Evolutionary conservation across 1,139 yeast genomes (phyloP).

Genomic region (Yamadazyma kanchanaburiensis): DNA sequence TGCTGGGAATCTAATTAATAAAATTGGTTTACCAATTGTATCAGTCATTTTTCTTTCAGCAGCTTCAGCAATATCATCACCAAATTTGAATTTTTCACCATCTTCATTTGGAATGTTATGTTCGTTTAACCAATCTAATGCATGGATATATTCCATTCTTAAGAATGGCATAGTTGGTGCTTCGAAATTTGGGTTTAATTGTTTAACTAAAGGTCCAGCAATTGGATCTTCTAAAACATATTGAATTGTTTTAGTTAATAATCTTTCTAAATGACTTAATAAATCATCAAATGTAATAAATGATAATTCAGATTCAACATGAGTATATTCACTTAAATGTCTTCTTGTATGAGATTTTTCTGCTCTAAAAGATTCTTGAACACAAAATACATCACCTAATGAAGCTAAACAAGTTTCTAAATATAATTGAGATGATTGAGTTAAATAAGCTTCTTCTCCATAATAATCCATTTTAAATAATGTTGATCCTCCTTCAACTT

Average conservation of each 20-base stretch:
- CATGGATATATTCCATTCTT: conserved; percentile 88
- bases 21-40: conserved; percentile 85
- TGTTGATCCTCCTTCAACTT: conserved; percentile 99
- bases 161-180: conserved; percentile 84
- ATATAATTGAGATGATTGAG: conserved; percentile 96
- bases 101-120: conserved; percentile 93
- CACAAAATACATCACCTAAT: conserved; percentile 93
- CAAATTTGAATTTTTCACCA: conserved; percentile 86
- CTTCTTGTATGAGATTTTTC: conserved; percentile 99
- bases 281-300: conserved; percentile 85
- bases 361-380: conserved; percentile 99
- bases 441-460: conserved; percentile 94
- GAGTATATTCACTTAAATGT: conserved; percentile 96
- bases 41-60: conserved; percentile 99
- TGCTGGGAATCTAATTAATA: conserved; percentile 91
- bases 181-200: conserved; percentile 86
- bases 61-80: conserved; percentile 99
- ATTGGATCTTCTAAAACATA: conserved; percentile 85
- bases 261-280: conserved; percentile 77
- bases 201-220: conserved; percentile 84
- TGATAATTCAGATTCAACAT: conserved; percentile 90
- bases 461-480: conserved; percentile 90
- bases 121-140: conserved; percentile 95
- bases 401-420: conserved; percentile 96
- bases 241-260: conserved; percentile 66